A percentile compares a stretch with the other conserved stretches of the same genome.
These are phyloP conservation scores for Plasmodium knowlesi DNA, from an alignment of 169 alveolate species.

Conservation along the genomic window DNA sequence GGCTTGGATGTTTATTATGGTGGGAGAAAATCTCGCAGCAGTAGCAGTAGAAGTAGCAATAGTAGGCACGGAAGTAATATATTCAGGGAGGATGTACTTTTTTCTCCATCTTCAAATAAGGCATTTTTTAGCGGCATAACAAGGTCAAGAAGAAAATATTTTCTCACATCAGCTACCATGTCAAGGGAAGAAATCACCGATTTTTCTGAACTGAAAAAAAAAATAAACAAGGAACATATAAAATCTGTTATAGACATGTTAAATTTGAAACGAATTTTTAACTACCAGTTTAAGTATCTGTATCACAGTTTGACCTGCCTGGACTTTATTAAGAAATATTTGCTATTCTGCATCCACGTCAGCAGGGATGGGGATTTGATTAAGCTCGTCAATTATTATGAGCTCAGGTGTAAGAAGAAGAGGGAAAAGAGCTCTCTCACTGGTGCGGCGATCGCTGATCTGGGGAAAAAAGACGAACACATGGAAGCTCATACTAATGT, in stretches of 20 bases:
- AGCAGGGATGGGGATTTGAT: constrained; percentile 27
- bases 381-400: constrained; percentile 21
- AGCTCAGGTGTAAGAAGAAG: not conserved
- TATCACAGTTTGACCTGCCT: constrained; percentile 29
- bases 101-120: not conserved
- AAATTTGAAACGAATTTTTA: constrained; percentile 38
- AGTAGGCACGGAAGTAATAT: constrained; percentile 1
- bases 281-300: constrained; percentile 27
- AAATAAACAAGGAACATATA: constrained; percentile 35
- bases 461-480: not conserved
- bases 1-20: not conserved
- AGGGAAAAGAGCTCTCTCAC: not conserved
- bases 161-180: not conserved
- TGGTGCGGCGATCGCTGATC: not conserved
- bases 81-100: not conserved
- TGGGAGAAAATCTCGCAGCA: not conserved
- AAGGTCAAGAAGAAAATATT: not conserved
- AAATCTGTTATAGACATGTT: constrained; percentile 7
- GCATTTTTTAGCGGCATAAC: not conserved
- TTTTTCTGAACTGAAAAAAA: constrained; percentile 47
- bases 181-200: constrained; percentile 2
- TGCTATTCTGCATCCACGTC: constrained; percentile 28
- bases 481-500: not conserved
- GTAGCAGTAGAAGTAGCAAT: not conserved
- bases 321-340: constrained; percentile 41